Evolutionary conservation across 2,329 filamentous ascomycete genomes (phyloP), one percentile per base, ranked within the genome.

Genomic region (Berkeleyomyces rouxiae): DNA sequence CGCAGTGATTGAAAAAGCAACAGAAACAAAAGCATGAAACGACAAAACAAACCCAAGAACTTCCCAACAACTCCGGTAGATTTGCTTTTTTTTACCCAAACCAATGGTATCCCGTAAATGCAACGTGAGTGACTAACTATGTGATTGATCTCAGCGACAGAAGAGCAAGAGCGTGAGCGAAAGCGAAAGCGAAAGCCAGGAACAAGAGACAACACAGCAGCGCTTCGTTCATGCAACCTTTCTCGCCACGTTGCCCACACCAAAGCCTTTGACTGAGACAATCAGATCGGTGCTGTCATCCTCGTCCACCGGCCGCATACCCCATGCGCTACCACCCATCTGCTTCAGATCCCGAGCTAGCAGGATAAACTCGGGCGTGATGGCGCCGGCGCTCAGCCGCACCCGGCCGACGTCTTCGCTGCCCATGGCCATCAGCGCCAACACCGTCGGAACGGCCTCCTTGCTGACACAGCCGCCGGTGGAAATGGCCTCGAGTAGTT

Each of bases 401-500:
- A 99, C 73, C 64, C 93, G 82, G 3, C 93, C 93, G 11, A 99
- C 90, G 72, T 99, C 93, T 71, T 97, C 93, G 0, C 87, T 89
- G 0, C 93, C 93, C 93, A 99, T 97, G 42, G 91, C 90, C 93
- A 99, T 99, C 66, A 99, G 77, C 16, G 85, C 88, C 61, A 99
- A 73, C 67, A 96, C 80, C 0, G 86, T 92, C 2, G 82, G 78
- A 4, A 85, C 84, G 2, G 89, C 87, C 2, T 86, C 80, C 11
- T 78, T 79, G 61, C 84, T 86, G 2, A 88, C 87, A 71, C 90
- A 96, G 0, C 93, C 93, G 9, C 91, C 92, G 68, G 85, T 82
- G 60, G 82, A 82, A 65, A 97, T 86, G 31, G 84, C 81, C 73
- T 97, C 91, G 10, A 99, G 77, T 59, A 99, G 76, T 73, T 96